Percentiles rank a stretch among this genome's conserved stretches.
These are phyloP conservation scores for Talaromyces sp. DNA, from an alignment of 2,329 filamentous ascomycete species.

Conservation along the genomic window DNA sequence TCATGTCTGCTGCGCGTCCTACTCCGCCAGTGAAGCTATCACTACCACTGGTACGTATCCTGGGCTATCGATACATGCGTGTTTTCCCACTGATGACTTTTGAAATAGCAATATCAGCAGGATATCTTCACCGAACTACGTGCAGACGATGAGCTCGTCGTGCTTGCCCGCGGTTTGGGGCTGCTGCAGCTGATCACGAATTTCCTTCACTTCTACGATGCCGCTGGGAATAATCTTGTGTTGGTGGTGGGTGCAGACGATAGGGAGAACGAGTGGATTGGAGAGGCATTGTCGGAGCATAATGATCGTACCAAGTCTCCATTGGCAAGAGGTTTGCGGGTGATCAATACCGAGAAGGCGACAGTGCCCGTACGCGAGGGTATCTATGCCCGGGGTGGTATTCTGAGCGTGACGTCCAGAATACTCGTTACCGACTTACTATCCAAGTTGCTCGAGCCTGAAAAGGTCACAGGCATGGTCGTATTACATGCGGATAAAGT, in stretches of 20 bases:
- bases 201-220: constrained; percentile 94
- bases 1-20: constrained; percentile 47
- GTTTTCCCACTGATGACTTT: constrained; percentile 15
- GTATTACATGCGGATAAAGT: constrained; percentile 85
- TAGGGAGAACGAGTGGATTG: constrained; percentile 94
- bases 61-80: background rate
- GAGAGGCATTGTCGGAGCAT: constrained; percentile 93
- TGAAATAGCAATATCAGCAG: constrained; percentile 78
- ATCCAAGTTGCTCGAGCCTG: constrained; percentile 75
- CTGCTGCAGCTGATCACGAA: constrained; percentile 93
- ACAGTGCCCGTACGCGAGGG: constrained; percentile 82
- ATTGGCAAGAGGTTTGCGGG: constrained; percentile 79
- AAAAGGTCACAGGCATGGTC: constrained; percentile 83
- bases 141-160: constrained; percentile 87
- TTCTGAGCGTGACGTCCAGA: constrained; percentile 93
- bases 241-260: constrained; percentile 88
- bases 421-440: constrained; percentile 93
- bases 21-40: constrained; percentile 63
- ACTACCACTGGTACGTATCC: constrained; percentile 56
- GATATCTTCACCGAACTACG: constrained; percentile 89
- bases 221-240: constrained; percentile 89
- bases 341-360: constrained; percentile 94
- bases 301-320: constrained; percentile 84
- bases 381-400: constrained; percentile 85
- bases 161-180: constrained; percentile 88